Evolutionary conservation across 192 early-diverging fungal genomes (phyloP).

Genomic region (Piromyces finnis): DNA sequence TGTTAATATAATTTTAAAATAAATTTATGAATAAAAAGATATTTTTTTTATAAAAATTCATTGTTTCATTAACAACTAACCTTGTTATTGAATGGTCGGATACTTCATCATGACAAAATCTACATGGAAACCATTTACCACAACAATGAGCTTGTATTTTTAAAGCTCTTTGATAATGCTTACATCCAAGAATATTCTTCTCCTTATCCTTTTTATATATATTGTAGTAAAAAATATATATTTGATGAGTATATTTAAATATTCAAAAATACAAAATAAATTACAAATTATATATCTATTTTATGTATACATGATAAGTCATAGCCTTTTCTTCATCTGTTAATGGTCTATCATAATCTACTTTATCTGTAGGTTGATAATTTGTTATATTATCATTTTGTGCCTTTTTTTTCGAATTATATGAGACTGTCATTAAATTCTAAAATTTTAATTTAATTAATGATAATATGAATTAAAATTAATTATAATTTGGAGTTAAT

Average conservation of each 20-base stretch:
- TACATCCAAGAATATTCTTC: conserved; percentile 41
- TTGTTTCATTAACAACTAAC: too few species aligned
- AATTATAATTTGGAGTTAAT: too few species aligned
- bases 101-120: conserved; percentile 60
- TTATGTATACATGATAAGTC: conserved; percentile 23
- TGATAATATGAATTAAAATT: too few species aligned
- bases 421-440: conserved; percentile 30
- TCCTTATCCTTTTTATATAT: conserved; percentile 20
- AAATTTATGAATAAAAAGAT: too few species aligned
- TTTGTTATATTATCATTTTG: neutral
- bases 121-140: conserved; percentile 46
- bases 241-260: too few species aligned
- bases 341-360: conserved; percentile 9
- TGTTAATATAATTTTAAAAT: too few species aligned
- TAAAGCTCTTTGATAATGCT: conserved; percentile 54
- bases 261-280: too few species aligned
- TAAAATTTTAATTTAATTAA: conserved; percentile 8
- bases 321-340: conserved; percentile 19
- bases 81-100: conserved; percentile 46
- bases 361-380: conserved; percentile 9
- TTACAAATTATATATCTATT: too few species aligned
- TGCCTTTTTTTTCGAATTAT: conserved; percentile 19
- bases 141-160: conserved; percentile 64
- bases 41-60: too few species aligned
- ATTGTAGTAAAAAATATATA: neutral